A percentile compares a stretch with the other conserved stretches of the same genome.
These are phyloP conservation scores for Penicillium crystallinum DNA, from an alignment of 495 filamentous ascomycete genomes.

Conservation along the genomic window DNA sequence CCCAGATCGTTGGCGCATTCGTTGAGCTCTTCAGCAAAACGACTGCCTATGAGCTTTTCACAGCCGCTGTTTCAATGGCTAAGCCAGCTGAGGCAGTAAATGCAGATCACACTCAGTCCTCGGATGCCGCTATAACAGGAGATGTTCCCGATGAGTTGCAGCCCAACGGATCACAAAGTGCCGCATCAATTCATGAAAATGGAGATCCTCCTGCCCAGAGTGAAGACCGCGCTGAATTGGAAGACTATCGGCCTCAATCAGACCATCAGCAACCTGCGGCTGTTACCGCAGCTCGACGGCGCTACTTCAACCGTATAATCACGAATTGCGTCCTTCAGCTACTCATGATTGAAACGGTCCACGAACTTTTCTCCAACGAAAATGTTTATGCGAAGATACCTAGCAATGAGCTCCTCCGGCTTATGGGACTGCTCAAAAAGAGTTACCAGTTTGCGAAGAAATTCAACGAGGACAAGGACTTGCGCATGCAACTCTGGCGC, in stretches of 20 bases:
- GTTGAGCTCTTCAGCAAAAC: constrained; percentile 93
- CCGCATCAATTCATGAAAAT: constrained; percentile 34
- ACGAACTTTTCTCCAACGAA: constrained; percentile 97
- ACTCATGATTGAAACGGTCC: constrained; percentile 98
- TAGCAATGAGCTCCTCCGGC: constrained; percentile 74
- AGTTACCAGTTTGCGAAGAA: constrained; percentile 91
- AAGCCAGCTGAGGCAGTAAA: constrained; percentile 29
- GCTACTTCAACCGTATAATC: constrained; percentile 99
- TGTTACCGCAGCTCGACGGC: constrained; percentile 86
- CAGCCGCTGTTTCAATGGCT: constrained; percentile 62
- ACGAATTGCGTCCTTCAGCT: constrained; percentile 97
- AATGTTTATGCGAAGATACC: constrained; percentile 91
- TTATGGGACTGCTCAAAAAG: constrained; percentile 93
- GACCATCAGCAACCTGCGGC: constrained; percentile 80
- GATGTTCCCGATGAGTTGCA: constrained; percentile 51
- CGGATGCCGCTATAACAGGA: constrained; percentile 19
- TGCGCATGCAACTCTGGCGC: constrained; percentile 88
- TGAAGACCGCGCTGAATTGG: constrained; percentile 53
- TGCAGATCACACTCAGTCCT: constrained; percentile 26
- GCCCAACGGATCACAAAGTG: constrained; percentile 52
- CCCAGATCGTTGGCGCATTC: constrained; percentile 88
- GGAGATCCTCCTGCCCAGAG: constrained; percentile 36
- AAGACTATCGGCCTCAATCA: constrained; percentile 76
- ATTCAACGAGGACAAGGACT: constrained; percentile 95
- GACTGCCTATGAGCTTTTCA: constrained; percentile 90